Evolutionary conservation across 441 rosid genomes (phyloP).

Genomic region (Theobroma grandiflorum): DNA sequence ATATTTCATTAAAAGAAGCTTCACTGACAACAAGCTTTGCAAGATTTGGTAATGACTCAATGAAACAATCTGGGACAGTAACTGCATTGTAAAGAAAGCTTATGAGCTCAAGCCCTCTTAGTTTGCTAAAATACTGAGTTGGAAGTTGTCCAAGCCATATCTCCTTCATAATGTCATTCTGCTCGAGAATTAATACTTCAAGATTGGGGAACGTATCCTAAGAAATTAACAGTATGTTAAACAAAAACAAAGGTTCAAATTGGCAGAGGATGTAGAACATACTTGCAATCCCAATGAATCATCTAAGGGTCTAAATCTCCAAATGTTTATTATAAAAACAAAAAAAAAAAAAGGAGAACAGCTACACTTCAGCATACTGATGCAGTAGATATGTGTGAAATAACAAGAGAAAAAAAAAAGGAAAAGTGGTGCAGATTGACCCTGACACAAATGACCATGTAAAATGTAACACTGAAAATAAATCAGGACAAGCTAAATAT

Average conservation of each 20-base stretch:
- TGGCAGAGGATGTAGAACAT: too few species aligned
- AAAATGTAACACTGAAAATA: not conserved
- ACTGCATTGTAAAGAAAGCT: not conserved
- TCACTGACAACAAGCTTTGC: not conserved
- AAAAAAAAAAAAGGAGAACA: too few species aligned
- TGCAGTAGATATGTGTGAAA: too few species aligned
- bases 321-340: too few species aligned
- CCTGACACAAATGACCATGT: not conserved
- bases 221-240: not conserved
- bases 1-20: not conserved
- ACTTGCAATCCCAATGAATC: not conserved
- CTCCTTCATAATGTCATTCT: not conserved
- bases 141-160: conserved; percentile 10
- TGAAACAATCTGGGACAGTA: not conserved
- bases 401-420: not conserved
- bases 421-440: not conserved
- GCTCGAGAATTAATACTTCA: conserved; percentile 8
- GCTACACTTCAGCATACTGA: not conserved
- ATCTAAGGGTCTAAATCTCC: not conserved
- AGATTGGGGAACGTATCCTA: conserved; percentile 30
- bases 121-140: not conserved
- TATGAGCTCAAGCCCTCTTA: not conserved
- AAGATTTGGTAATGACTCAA: not conserved
- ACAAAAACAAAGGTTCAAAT: too few species aligned
- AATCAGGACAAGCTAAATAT: not conserved